Base-by-base conservation (phyloP, 2,329 filamentous ascomycete species). In the Fusarium setosum region DNA sequence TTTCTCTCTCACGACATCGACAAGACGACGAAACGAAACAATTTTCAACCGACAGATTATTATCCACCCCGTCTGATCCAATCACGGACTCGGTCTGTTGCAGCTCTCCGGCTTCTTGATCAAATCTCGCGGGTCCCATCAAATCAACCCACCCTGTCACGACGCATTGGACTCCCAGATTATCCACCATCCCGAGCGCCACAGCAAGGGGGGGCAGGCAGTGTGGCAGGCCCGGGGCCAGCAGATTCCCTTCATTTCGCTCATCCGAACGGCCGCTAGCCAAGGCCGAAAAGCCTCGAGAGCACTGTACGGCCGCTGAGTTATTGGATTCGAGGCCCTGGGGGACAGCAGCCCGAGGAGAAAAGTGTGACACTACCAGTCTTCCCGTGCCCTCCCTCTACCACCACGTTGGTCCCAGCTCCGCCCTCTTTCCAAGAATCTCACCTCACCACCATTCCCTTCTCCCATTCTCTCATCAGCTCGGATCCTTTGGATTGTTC, bases 161-260 rank as follows among this genome's bases (percentile, higher is more conserved):
- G 32, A 50, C 52, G 50, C 61, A 51, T 42, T 47, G 42, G 37
- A 23, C 47, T 47, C 12, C 32, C 42, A 56, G 23, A 24, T 15
- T 40, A 23, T 42, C 47, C 23, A 29, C 50, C 35, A 17, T 47
- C 48, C 59, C 51, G 59, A 67, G 59, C 65, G 56, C 56, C 50
- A 59, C 56, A 47, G 40, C 52, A 40, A 48, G 57, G 57, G 29
- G 40, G 40, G 40, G 21, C 63, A 42, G 40, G 38, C 48, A 55
- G 58, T 55, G 38, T 44, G 54, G 24, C 37, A 47, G 44, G 44
- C 59, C 45, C 44, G 42, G 63, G 40, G 32, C 58, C 61, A 59
- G 44, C 56, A 59, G 18, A 49, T 38, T 38, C 64, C 61, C 61
- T 68, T 72, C 70, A 72, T 72, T 72, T 72, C 70, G 60, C 55